phyloP scores from a whole-genome alignment of 2,329 filamentous ascomycete species.

The Alternaria infectoria region DNA sequence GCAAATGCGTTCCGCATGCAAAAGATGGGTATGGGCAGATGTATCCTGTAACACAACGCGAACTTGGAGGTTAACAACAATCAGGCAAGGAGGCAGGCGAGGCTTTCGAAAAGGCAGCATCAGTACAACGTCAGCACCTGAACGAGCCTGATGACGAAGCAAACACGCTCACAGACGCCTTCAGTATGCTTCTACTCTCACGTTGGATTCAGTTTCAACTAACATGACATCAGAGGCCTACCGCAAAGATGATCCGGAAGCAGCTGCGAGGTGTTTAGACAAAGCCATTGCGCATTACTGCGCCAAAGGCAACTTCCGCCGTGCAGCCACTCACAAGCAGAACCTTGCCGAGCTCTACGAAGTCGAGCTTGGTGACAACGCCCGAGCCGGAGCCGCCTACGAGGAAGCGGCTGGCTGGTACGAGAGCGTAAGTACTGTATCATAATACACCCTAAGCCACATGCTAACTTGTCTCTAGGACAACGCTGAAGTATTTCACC shows the following conservation, averaged over 20 bases:
- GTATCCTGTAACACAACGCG: neutral
- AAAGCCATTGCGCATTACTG: constrained; percentile 86
- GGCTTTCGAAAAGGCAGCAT: constrained; percentile 83
- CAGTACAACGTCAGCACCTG: constrained; percentile 78
- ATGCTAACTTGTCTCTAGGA: constrained; percentile 37
- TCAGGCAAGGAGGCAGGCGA: constrained; percentile 83
- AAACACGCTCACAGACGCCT: constrained; percentile 86
- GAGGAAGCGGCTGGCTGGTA: constrained; percentile 89
- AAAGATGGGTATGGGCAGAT: constrained; percentile 69
- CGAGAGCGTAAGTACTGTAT: constrained; percentile 57
- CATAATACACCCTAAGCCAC: neutral
- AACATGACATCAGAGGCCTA: constrained; percentile 68
- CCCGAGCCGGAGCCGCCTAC: constrained; percentile 81
- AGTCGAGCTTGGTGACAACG: constrained; percentile 76
- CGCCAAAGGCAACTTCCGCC: constrained; percentile 85
- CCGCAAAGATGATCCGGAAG: constrained; percentile 80
- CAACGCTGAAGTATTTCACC: constrained; percentile 43
- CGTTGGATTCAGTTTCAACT: constrained; percentile 1
- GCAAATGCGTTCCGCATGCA: constrained; percentile 92
- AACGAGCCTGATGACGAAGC: constrained; percentile 93
- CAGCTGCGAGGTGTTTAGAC: constrained; percentile 81
- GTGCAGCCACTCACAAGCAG: constrained; percentile 90
- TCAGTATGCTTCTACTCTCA: constrained; percentile 57
- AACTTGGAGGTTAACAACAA: constrained; percentile 9
- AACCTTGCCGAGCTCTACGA: constrained; percentile 87